Percentiles rank a stretch among this genome's conserved stretches.
phyloP scores from a whole-genome alignment of 768 basidiomycete species.

The Amanita pseudoporphyria region DNA sequence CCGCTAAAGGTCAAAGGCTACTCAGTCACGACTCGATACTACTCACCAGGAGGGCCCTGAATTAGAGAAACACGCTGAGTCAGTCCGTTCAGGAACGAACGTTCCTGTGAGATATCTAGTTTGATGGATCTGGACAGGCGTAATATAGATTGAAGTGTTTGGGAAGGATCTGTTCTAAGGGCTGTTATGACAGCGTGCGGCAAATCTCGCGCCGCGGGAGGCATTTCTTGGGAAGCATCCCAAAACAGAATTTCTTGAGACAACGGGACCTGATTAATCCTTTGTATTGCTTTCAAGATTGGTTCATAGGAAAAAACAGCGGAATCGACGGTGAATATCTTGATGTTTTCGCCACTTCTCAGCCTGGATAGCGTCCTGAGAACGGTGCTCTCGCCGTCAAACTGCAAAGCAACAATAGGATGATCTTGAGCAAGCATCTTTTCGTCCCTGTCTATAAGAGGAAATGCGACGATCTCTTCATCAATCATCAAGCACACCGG shows the following conservation, averaged over 20 bases:
- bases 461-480: conserved; percentile 39
- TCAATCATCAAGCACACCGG: conserved; percentile 42
- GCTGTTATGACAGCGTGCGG: conserved; percentile 11
- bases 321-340: conserved; percentile 48
- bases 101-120: conserved; percentile 43
- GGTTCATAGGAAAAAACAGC: conserved; percentile 58
- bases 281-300: conserved; percentile 46
- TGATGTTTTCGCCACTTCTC: conserved; percentile 24
- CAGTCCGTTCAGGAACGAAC: conserved; percentile 40
- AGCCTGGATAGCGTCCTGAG: conserved; percentile 30
- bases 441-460: conserved; percentile 45
- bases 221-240: conserved; percentile 21
- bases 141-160: conserved; percentile 33
- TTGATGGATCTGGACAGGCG: conserved; percentile 26
- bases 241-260: conserved; percentile 45
- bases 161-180: conserved; percentile 22
- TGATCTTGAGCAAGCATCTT: conserved; percentile 34
- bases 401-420: conserved; percentile 43
- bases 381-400: conserved; percentile 33
- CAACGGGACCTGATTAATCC: conserved; percentile 34
- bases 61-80: conserved; percentile 50
- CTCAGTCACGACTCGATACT: background rate
- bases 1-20: background rate
- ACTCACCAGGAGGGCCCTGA: conserved; percentile 63
- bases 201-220: conserved; percentile 6